These are phyloP conservation scores for Calycina marina DNA, from an alignment of 2,329 filamentous ascomycete species.

Conservation along the genomic window DNA sequence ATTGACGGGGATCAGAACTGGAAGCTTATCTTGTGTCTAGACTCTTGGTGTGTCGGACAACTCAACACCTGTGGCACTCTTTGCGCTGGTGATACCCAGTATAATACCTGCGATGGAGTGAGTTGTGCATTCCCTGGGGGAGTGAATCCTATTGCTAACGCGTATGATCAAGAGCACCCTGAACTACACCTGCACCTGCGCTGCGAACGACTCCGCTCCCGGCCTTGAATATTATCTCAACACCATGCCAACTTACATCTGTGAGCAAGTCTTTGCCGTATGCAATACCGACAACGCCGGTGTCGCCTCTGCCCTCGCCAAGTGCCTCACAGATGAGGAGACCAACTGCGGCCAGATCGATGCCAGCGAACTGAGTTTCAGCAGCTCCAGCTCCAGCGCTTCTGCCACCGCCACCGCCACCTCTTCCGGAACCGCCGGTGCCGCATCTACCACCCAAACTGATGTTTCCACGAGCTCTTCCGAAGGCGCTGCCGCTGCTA, in stretches of 20 bases:
- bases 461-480: slow-evolving; percentile 17
- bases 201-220: slow-evolving; percentile 33
- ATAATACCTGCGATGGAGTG: slow-evolving; percentile 43
- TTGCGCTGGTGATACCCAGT: slow-evolving; percentile 34
- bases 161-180: slow-evolving; percentile 28
- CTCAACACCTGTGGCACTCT: slow-evolving; percentile 43
- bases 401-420: slow-evolving; percentile 24
- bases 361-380: slow-evolving; percentile 18
- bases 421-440: slow-evolving; percentile 14
- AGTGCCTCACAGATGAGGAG: slow-evolving; percentile 29
- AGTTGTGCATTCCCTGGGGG: slow-evolving; percentile 17
- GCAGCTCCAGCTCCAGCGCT: slow-evolving; percentile 22
- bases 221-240: slow-evolving; percentile 39
- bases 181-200: slow-evolving; percentile 41
- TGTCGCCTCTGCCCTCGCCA: slow-evolving; percentile 29
- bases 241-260: slow-evolving; percentile 46
- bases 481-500: slow-evolving; percentile 28
- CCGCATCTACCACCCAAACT: slow-evolving; percentile 17
- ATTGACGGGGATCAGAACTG: background rate
- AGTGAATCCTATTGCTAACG: slow-evolving; percentile 2
- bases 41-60: slow-evolving; percentile 42
- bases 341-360: slow-evolving; percentile 34
- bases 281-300: slow-evolving; percentile 31
- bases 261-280: slow-evolving; percentile 34
- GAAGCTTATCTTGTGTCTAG: no score